Evolutionary conservation across 345 rosid species (phyloP).

Genomic region (Linum usitatissimum): DNA sequence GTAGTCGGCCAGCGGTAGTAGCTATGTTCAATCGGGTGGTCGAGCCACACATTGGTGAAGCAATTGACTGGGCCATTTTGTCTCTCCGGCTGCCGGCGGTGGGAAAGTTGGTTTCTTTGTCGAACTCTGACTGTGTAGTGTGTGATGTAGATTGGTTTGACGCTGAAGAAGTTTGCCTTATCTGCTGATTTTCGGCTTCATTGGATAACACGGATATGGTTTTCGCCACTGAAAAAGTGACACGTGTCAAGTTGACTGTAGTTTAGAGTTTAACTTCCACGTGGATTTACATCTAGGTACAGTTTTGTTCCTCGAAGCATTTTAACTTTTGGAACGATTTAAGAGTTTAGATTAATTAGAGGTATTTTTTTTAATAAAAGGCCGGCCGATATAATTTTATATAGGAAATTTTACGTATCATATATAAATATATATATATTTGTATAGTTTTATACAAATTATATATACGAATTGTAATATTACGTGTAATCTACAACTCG

Average conservation of each 20-base stretch:
- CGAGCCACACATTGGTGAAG: conserved; percentile 55
- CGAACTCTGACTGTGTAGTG: conserved; percentile 15
- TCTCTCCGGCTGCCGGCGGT: neutral
- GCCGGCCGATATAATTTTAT: no score
- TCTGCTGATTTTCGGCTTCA: conserved; percentile 20
- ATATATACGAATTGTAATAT: no score
- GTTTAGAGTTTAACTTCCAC: conserved; percentile 16
- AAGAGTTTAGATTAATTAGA: no score
- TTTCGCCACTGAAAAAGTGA: conserved; percentile 20
- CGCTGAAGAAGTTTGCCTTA: conserved; percentile 25
- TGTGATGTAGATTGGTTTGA: conserved; percentile 33
- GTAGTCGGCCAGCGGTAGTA: neutral
- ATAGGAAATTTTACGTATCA: no score
- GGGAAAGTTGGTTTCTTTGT: conserved; percentile 5
- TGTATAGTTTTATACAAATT: no score
- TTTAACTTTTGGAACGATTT: no score
- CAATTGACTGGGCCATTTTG: conserved; percentile 54
- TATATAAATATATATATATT: no score
- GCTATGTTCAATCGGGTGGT: conserved; percentile 25
- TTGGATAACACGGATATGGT: conserved; percentile 48
- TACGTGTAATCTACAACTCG: no score
- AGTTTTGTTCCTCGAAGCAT: no score
- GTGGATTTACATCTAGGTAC: conserved; percentile 13
- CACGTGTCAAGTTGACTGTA: conserved; percentile 27
- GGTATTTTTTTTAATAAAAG: no score